Percentiles rank a stretch among this genome's conserved stretches.
Conservation (phyloP, 129 eudicot species). For the Rutidosis leptorrhynchoides region DNA sequence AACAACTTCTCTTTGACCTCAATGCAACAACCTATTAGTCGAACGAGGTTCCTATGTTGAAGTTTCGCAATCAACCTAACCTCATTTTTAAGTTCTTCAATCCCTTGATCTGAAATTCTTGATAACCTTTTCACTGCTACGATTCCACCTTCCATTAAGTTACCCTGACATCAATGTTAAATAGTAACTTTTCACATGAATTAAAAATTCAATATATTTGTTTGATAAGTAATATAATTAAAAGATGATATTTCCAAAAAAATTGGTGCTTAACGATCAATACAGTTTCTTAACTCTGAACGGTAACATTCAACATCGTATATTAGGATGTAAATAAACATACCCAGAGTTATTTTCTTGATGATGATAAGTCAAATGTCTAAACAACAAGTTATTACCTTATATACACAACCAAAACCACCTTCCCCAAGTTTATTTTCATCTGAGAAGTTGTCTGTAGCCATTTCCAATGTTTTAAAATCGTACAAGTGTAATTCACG, state of each 20-base stretch:
- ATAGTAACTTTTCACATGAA: too few species aligned
- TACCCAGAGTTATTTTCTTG: neutral
- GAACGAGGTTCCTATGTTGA: conserved; percentile 66
- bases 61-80: conserved; percentile 54
- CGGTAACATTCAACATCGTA: too few species aligned
- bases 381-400: conserved; percentile 34
- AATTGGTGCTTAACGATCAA: too few species aligned
- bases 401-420: conserved; percentile 81
- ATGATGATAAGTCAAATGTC: neutral
- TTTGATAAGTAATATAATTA: too few species aligned
- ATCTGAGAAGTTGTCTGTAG: conserved; percentile 58
- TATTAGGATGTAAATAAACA: neutral
- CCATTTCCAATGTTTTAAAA: conserved; percentile 40
- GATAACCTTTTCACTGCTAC: conserved; percentile 72
- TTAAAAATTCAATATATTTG: too few species aligned
- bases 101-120: conserved; percentile 55
- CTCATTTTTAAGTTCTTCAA: conserved; percentile 65
- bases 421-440: conserved; percentile 79
- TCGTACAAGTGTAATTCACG: conserved; percentile 67
- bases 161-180: conserved; percentile 35
- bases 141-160: conserved; percentile 44
- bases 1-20: conserved; percentile 61
- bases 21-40: conserved; percentile 58
- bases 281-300: too few species aligned
- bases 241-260: too few species aligned